Base-by-base conservation (phyloP, 2,329 filamentous ascomycete genomes). In the Teratosphaeria nubilosa region DNA sequence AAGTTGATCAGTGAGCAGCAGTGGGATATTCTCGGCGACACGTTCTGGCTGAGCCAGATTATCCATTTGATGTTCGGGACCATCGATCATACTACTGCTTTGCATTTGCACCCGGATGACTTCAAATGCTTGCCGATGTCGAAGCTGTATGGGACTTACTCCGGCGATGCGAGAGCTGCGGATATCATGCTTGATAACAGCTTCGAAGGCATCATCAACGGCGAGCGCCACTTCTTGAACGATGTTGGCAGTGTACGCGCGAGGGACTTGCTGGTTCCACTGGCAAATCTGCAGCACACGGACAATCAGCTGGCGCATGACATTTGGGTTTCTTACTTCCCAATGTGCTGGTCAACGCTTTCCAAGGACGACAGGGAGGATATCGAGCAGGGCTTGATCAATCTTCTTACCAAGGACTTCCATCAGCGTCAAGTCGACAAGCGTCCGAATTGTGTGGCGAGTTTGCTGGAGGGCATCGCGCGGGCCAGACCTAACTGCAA, bases 41-140 rank as follows among this genome's bases (percentile, higher is more conserved):
- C 90, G 1, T 99, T 95, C 76, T 99, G 95, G 95, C 78, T 99
- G 54, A 87, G 91, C 48, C 94, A 99, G 74, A 92, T 95, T 34
- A 91, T 91, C 20, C 94, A 99, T 68, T 80, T 99, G 48, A 83
- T 99, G 58, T 84, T 99, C 63, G 91, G 94, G 16, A 91, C 90
- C 6, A 82, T 97, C 50, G 94, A 99, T 70, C 86, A 90, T 79
- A 90, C 88, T 64, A 82, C 82, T n/a, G 80, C 82, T 14, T 83
- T 90, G 31, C 87, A 90, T 64, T 79, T 99, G 55, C 86, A 96
- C 65, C 71, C 80, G 0, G 90, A 95, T 11, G 94, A 99, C 72
- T 92, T 96, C 75, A 87, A 83, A 58, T 81, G 90, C 9, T 82
- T 90, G 63, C 83, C 89, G 1, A 78, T 87, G 6, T 91, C 88